Base-by-base conservation (phyloP, 305 asterid species). In the Fraxinus xanthoxyloides region DNA sequence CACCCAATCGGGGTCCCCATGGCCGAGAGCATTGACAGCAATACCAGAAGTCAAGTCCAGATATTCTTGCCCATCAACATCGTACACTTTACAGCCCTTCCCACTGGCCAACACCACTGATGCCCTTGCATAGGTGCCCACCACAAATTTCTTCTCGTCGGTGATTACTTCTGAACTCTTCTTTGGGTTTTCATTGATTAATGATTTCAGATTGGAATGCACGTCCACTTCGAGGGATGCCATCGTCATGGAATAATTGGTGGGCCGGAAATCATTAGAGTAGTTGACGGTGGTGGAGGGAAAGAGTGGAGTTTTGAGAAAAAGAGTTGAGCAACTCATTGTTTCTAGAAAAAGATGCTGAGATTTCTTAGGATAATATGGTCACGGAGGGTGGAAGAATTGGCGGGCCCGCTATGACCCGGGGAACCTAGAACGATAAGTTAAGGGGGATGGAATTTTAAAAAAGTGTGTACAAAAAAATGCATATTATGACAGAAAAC, bases 1-100 rank as follows among this genome's bases (percentile, higher is more conserved):
- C 76, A 94, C 79, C 95, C 97, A 94, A 85, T 96, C 98, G 26
- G 97, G 85, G 82, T 94, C 98, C 76, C 94, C 94, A 82, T 96
- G 97, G 72, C 99, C 99, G 32, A 96, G 97, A 77, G 98, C 94
- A 85, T 92, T 96, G 7, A 96, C 99, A 31, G 98, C 98, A 79
- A 96, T 96, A 24, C 98, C 98, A 8, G 98, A 87, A 38, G 92
- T 89, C 85, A 96, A 83, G 84, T 96, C 99, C 82, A 96, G 89
- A 87, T 93, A 96, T 87, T 96, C 99, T 79, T 85, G 81, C 85
- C 98, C 98, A 31, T 93, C 97, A 23, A 96, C 85, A 84, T 94
- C 99, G 85, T 88, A 91, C 91, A 96, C 77, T 79, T 86, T 91
- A 85, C 97, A 93, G 0, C 98, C 99, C 72, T 88, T 92, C 84